Evolutionary conservation across 2,329 filamentous ascomycete species (phyloP).

Genomic region (Trichoderma lentiforme): DNA sequence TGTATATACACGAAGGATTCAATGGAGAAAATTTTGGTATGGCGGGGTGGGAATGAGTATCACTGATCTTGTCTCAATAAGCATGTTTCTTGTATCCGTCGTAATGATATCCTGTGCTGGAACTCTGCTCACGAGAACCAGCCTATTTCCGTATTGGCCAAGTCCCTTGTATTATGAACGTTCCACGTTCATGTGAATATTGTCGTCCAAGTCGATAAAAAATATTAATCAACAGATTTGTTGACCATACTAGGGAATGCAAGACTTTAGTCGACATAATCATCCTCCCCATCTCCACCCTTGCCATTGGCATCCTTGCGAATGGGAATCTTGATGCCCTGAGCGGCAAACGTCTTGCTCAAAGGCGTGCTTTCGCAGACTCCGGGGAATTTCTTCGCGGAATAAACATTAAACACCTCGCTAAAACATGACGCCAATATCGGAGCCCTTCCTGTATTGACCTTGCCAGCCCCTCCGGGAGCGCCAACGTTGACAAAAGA

Average conservation of each 20-base stretch:
- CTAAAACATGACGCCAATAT: slow-evolving; percentile 85
- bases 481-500: slow-evolving; percentile 82
- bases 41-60: not conserved
- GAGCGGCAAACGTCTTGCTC: slow-evolving; percentile 87
- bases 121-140: not conserved
- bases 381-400: slow-evolving; percentile 96
- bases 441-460: slow-evolving; percentile 74
- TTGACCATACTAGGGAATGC: not conserved
- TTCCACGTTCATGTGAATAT: not conserved
- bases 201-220: not conserved
- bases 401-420: slow-evolving; percentile 88
- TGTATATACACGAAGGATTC: not conserved
- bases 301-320: slow-evolving; percentile 71
- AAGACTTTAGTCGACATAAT: slow-evolving; percentile 34
- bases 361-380: slow-evolving; percentile 90
- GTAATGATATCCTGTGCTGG: not conserved
- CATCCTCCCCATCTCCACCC: slow-evolving; percentile 53
- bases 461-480: slow-evolving; percentile 37
- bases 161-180: not conserved
- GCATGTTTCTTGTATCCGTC: not conserved
- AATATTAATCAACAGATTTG: not conserved
- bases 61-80: not conserved
- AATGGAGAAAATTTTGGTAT: not conserved
- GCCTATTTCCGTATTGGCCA: not conserved
- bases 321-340: slow-evolving; percentile 96